Percentiles rank a stretch among this genome's conserved stretches.
Conservation (phyloP, 352 stramenopile genomes). For the Pythium chondricola region DNA sequence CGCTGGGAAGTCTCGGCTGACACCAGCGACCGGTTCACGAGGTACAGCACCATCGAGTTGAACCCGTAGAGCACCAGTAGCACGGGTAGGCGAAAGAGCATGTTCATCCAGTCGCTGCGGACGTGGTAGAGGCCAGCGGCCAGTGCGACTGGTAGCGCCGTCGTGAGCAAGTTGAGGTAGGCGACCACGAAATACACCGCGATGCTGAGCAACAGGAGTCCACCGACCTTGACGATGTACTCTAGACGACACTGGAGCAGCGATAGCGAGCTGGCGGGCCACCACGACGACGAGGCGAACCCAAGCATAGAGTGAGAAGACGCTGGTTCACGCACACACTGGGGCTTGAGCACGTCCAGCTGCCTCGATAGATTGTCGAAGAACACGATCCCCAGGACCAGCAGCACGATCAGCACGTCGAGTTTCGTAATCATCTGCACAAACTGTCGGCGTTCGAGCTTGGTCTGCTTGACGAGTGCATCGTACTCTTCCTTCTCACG, state of each 20-base stretch:
- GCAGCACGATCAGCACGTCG: slow-evolving; percentile 61
- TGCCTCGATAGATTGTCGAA: slow-evolving; percentile 57
- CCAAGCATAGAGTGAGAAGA: slow-evolving; percentile 24
- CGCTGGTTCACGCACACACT: slow-evolving; percentile 17
- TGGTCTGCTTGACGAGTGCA: slow-evolving; percentile 28
- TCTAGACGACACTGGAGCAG: slow-evolving; percentile 58
- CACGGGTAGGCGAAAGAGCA: slow-evolving; percentile 63
- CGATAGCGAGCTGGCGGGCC: slow-evolving; percentile 46
- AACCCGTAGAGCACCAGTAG: slow-evolving; percentile 67
- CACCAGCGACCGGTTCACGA: slow-evolving; percentile 32
- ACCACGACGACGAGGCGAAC: slow-evolving; percentile 31
- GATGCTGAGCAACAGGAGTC: slow-evolving; percentile 34
- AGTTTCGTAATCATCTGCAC: slow-evolving; percentile 64
- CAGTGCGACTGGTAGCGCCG: slow-evolving; percentile 40
- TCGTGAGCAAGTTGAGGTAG: slow-evolving; percentile 57
- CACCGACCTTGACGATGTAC: slow-evolving; percentile 63
- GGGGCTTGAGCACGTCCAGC: slow-evolving; percentile 49
- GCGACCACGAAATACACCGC: slow-evolving; percentile 49
- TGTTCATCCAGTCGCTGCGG: slow-evolving; percentile 75
- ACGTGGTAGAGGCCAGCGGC: slow-evolving; percentile 53
- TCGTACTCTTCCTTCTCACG: slow-evolving; percentile 25
- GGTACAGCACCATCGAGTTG: slow-evolving; percentile 53
- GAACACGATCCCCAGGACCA: slow-evolving; percentile 74
- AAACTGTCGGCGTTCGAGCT: slow-evolving; percentile 31
- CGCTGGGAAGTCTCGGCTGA: slow-evolving; percentile 6